A percentile compares a stretch with the other conserved stretches of the same genome.
phyloP scores from a whole-genome alignment of 345 rosid genomes.

The Passiflora organensis region DNA sequence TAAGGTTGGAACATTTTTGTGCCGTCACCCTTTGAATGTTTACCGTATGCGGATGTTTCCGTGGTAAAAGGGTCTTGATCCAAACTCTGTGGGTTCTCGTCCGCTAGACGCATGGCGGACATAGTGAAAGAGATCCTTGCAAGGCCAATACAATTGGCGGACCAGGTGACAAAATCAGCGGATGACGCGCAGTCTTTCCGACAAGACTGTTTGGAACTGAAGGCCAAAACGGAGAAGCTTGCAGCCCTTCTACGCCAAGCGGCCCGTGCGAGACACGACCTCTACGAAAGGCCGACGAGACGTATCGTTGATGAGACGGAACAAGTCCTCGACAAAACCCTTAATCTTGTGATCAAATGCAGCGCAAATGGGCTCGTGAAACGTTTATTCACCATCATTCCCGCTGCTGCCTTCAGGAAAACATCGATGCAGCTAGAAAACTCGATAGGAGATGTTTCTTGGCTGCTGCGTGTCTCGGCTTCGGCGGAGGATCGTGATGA shows the following conservation, averaged over 20 bases:
- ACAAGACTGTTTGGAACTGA: constrained; percentile 79
- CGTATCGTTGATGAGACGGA: constrained; percentile 86
- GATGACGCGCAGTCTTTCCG: constrained; percentile 76
- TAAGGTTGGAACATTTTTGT: no score
- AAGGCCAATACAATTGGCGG: constrained; percentile 82
- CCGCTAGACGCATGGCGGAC: constrained; percentile 59
- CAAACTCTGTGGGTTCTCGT: constrained; percentile 42
- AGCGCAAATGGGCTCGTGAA: constrained; percentile 68
- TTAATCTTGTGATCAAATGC: constrained; percentile 62
- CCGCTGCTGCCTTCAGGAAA: constrained; percentile 81
- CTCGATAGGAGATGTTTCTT: constrained; percentile 87
- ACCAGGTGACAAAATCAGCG: constrained; percentile 69
- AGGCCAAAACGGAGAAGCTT: constrained; percentile 79
- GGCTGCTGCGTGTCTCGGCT: constrained; percentile 90
- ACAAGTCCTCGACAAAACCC: constrained; percentile 76
- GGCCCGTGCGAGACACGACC: constrained; percentile 78
- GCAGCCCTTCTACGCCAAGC: constrained; percentile 84
- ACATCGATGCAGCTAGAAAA: constrained; percentile 70
- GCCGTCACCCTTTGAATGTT: no score
- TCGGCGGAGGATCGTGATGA: constrained; percentile 62
- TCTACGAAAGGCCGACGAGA: constrained; percentile 91
- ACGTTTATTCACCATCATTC: constrained; percentile 77
- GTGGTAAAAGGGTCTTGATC: no score
- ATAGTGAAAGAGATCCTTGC: constrained; percentile 68
- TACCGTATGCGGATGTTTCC: no score